Evolutionary conservation across 176 grass and related monocot genomes (phyloP), one percentile per base, ranked within the genome.

Genomic region (Musa itinerans): DNA sequence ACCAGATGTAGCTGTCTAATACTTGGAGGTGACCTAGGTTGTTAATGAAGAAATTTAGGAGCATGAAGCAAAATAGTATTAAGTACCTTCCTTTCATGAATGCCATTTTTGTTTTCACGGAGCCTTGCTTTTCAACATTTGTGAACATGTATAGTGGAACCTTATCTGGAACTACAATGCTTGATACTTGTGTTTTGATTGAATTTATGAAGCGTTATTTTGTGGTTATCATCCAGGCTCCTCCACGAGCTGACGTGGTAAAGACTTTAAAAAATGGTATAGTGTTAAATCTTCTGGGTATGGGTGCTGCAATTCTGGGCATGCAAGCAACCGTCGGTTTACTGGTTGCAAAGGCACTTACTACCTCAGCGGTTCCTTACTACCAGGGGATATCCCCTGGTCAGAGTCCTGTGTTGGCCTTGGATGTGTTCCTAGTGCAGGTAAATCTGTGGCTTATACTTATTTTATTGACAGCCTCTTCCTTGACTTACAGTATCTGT

Each of bases 401-500:
- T 74, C 90, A 91, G 82, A 98, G 78, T 72, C 86, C 90, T 75
- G 88, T 98, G 65, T 83, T 93, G 73, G 86, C 95, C 52, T 78
- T 98, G 76, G 95, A 98, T 84, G 79, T 98, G 74, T 91, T 98
- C 53, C 80, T 98, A 21, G 84, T 93, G 50, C 95, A 93, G 90
- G 95, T 98, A 89, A 43, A 62, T 34, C 16, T 34, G 24, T 74
- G 72, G 24, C 56, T 25, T 26, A 15, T 26, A 9, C 10, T 55
- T 54, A 15, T 55, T 26, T 54, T 27, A 22, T 74, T 22, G 19
- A 25, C 11, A 21, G 11, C 10, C 26, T 65, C 26, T 27, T 65
- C 63, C 26, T 2, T 26, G 34, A 43, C 4, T 43, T 43, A 43
- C 34, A 4, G 6, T 43, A 43, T 43, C 34, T 43, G 34, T 43